phyloP scores from a whole-genome alignment of 2,329 filamentous ascomycete species.

The Hypoxylon sp. region DNA sequence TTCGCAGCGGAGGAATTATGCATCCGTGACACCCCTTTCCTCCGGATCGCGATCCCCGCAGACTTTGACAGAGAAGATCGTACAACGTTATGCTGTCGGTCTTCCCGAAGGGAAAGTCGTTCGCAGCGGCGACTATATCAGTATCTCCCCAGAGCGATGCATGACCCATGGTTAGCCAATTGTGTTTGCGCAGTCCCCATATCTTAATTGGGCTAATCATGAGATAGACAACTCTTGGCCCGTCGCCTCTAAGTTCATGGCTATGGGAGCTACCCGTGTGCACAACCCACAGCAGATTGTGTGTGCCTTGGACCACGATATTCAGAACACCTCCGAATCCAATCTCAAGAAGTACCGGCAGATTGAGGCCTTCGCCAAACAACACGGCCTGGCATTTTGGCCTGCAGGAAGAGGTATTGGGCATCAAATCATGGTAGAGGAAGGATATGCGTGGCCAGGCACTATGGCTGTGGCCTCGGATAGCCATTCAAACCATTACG shows the following conservation, averaged over 20 bases:
- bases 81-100: constrained; percentile 83
- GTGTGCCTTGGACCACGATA: constrained; percentile 65
- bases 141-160: constrained; percentile 75
- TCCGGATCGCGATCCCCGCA: constrained; percentile 63
- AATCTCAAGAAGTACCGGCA: constrained; percentile 82
- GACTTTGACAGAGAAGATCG: constrained; percentile 92
- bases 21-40: background rate
- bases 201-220: background rate
- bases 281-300: constrained; percentile 80
- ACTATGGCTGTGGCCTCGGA: background rate
- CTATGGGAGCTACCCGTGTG: constrained; percentile 81
- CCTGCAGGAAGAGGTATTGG: constrained; percentile 22
- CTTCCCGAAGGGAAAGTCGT: constrained; percentile 81
- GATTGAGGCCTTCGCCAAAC: constrained; percentile 84
- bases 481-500: background rate
- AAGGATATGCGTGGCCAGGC: background rate
- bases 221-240: constrained; percentile 74
- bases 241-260: constrained; percentile 82
- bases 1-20: background rate
- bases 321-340: constrained; percentile 79
- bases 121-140: constrained; percentile 85
- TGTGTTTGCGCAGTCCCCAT: constrained; percentile 56
- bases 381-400: constrained; percentile 88
- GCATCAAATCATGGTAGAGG: constrained; percentile 22
- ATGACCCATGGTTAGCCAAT: constrained; percentile 71